Conservation (phyloP, 2,329 filamentous ascomycete species). For the Aureobasidium sp. region DNA sequence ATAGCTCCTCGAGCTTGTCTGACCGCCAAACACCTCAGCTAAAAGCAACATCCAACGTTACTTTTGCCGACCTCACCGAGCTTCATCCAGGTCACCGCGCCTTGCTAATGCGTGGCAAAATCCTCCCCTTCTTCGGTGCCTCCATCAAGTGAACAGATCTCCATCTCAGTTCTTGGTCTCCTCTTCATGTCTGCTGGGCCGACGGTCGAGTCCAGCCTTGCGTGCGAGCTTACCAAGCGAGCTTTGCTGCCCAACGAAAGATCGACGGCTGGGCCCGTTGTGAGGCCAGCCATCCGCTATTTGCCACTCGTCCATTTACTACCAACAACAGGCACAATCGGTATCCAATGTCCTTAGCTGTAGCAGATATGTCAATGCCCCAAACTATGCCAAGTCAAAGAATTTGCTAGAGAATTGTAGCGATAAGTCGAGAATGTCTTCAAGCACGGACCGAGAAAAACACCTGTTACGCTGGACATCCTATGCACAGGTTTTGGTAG, state of each 20-base stretch:
- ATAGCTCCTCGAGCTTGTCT: constrained; percentile 6
- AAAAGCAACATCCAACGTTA: not conserved
- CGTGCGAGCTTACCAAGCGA: not conserved
- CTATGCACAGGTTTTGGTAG: not conserved
- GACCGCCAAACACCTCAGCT: not conserved
- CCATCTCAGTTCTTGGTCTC: not conserved
- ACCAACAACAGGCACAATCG: not conserved
- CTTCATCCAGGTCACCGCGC: constrained; percentile 5
- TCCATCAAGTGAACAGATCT: not conserved
- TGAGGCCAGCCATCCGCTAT: not conserved
- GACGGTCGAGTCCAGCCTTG: not conserved
- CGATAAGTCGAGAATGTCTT: not conserved
- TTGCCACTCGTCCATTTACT: not conserved
- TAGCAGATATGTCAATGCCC: not conserved
- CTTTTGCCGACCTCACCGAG: constrained; percentile 6
- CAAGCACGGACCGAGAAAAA: no score
- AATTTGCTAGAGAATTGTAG: not conserved
- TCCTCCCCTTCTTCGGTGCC: not conserved
- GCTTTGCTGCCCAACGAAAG: constrained; percentile 11
- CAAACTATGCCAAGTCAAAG: not conserved
- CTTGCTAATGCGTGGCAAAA: not conserved
- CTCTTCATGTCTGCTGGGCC: not conserved
- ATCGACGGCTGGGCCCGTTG: constrained; percentile 4
- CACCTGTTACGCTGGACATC: not conserved
- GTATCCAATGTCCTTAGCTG: not conserved